A percentile compares a stretch with the other conserved stretches of the same genome.
phyloP scores from a whole-genome alignment of 108 stramenopile genomes.

The Cyclostephanos tholiformis region DNA sequence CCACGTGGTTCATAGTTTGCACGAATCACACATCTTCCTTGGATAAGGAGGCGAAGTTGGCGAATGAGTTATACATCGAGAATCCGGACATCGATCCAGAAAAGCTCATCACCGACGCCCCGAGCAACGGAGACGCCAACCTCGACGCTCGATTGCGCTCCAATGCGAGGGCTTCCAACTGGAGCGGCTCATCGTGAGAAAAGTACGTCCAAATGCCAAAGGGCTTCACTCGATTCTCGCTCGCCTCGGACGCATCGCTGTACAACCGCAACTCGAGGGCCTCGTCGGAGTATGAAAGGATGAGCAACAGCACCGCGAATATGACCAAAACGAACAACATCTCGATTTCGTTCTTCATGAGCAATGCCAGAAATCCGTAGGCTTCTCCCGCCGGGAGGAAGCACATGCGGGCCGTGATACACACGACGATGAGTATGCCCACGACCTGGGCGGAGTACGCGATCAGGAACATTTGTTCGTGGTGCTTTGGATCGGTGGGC shows the following conservation, averaged over 20 bases:
- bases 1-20: neutral
- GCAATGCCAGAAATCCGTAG: constrained; percentile 50
- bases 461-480: constrained; percentile 59
- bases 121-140: constrained; percentile 28
- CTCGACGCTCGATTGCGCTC: constrained; percentile 40
- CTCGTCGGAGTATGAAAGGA: constrained; percentile 76
- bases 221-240: constrained; percentile 65
- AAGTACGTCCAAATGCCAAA: constrained; percentile 80
- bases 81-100: constrained; percentile 29
- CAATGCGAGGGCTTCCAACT: constrained; percentile 41
- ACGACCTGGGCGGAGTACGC: constrained; percentile 69
- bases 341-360: constrained; percentile 74
- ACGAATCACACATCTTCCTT: neutral
- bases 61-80: constrained; percentile 44
- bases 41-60: constrained; percentile 14
- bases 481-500: constrained; percentile 53
- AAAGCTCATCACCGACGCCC: constrained; percentile 36
- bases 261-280: constrained; percentile 74
- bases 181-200: constrained; percentile 48
- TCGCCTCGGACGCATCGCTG: constrained; percentile 44
- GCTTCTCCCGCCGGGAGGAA: constrained; percentile 33
- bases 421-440: constrained; percentile 57
- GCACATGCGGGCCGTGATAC: constrained; percentile 54
- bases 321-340: constrained; percentile 64
- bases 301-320: constrained; percentile 63